Base-by-base conservation (phyloP, 768 basidiomycete genomes). In the Boletus subcaerulescens region DNA sequence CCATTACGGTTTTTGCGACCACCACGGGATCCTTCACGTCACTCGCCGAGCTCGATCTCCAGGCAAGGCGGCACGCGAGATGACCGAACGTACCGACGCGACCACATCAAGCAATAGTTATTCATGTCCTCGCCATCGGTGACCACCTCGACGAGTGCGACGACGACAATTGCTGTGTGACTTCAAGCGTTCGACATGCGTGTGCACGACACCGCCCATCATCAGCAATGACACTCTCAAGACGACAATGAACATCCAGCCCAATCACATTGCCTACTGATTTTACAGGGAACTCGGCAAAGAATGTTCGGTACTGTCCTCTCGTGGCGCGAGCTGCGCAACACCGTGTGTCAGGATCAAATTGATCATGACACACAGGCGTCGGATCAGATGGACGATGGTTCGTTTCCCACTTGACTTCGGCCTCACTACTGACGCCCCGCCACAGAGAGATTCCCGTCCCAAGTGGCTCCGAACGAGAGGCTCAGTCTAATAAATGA, bases 401-500 rank as follows among this genome's bases (percentile, higher is more conserved):
- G 57, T 58, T 18, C 12, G 33, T 57, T 33, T 45, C 18, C 3
- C 6, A 4, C 26, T 9, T 9, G 14, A n/a, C 17, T 24, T 29
- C 4, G 10, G 7, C 5, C 32, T 17, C 22, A 4, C n/a, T 29
- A 18, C 18, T 51, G 14, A 58, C 18, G 32, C 14, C 15, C 3
- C 8, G 43, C 11, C n/a, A 13, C 39, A 58, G 56, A 46, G 47
- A 59, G 14, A 17, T 22, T 45, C 12, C 56, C 56, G 54, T 57
- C 54, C 35, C 20, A 47, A 57, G 55, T 32, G 18, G 22, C 35
- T 60, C 40, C 33, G 57, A 53, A 33, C 44, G 57, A 53, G 40
- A 53, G 40, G 45, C 9, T 35, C 45, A 45, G 47, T 39, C 44
- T n/a, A 45, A 26, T 26, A 26, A 26, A 26, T 26, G 26, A 9